Base-by-base conservation (phyloP, 202 grass and related monocot genomes). In the Panicum hallii region DNA sequence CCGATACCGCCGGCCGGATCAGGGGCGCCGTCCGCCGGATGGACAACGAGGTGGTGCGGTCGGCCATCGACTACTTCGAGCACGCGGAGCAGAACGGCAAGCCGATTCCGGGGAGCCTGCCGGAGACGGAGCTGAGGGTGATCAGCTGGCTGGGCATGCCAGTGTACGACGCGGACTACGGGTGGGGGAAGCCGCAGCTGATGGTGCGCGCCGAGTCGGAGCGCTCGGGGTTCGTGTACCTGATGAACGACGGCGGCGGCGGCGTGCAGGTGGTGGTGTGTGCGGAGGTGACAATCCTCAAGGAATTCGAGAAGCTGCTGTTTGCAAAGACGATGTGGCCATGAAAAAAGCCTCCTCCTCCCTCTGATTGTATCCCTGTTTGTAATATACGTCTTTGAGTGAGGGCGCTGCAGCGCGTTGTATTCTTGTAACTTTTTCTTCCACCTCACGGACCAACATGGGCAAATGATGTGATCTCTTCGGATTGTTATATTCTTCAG, bases 11-110 rank as follows among this genome's bases (percentile, higher is more conserved):
- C 13, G 61, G 36, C 7, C 52, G 65, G 2, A 77, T 90, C 36
- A 48, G 32, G 0, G 41, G 14, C 19, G 47, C 88, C 9, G 62
- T 82, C 12, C 40, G 61, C 5, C 30, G 74, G 17, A 67, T 46
- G 71, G 72, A 90, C 67, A 79, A 79, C 42, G 58, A 79, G 26
- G 78, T 83, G 40, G 65, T 60, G 11, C 62, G 45, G 45, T 87
- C 88, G 52, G 44, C 63, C 5, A 71, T 83, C 64, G 72, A 83
- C 65, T 72, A 64, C 45, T 22, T 57, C 0, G 71, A 82, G 42
- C 19, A 57, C 4, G 38, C 19, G 1, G 74, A 63, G 32, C 32
- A 17, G 43, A 54, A 38, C 11, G 53, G 56, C 4, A n/a, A 22
- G 78, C 36, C 81, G 57, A 2, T 14, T 0, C 60, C 60, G 1